Conservation (phyloP, 1,284 basidiomycete species). For the Laetiporus sulphureus region DNA sequence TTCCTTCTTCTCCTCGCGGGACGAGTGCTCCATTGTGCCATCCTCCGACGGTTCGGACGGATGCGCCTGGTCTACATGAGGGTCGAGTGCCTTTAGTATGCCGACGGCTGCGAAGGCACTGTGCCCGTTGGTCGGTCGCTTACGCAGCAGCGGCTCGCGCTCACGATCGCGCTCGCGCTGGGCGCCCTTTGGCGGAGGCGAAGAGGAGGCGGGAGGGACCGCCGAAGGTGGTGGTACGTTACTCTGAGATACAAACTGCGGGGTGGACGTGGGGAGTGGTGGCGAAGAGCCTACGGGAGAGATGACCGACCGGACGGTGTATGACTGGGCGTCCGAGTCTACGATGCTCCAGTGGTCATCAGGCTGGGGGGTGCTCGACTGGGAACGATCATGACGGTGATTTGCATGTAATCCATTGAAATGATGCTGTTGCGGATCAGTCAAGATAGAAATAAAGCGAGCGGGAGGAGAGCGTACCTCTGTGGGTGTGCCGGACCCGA, state of each 20-base stretch:
- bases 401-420: too few species aligned
- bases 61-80: slow-evolving; percentile 25
- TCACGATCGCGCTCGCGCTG: slow-evolving; percentile 19
- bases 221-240: not conserved
- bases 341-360: slow-evolving; percentile 16
- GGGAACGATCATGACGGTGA: slow-evolving; percentile 32
- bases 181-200: not conserved
- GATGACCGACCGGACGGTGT: not conserved
- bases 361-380: slow-evolving; percentile 32
- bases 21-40: slow-evolving; percentile 24
- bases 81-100: slow-evolving; percentile 54
- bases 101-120: slow-evolving; percentile 36
- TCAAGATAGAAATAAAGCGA: slow-evolving; percentile 30
- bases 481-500: slow-evolving; percentile 17
- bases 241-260: not conserved
- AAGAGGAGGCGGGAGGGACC: not conserved
- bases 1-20: slow-evolving; percentile 35
- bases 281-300: not conserved
- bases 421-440: too few species aligned
- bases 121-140: slow-evolving; percentile 24
- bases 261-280: not conserved
- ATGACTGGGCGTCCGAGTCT: slow-evolving; percentile 5
- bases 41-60: slow-evolving; percentile 21
- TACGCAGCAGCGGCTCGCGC: slow-evolving; percentile 19
- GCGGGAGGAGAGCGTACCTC: slow-evolving; percentile 24